Evolutionary conservation across 2,329 filamentous ascomycete species (phyloP).

Genomic region (Xylariaceae sp.): DNA sequence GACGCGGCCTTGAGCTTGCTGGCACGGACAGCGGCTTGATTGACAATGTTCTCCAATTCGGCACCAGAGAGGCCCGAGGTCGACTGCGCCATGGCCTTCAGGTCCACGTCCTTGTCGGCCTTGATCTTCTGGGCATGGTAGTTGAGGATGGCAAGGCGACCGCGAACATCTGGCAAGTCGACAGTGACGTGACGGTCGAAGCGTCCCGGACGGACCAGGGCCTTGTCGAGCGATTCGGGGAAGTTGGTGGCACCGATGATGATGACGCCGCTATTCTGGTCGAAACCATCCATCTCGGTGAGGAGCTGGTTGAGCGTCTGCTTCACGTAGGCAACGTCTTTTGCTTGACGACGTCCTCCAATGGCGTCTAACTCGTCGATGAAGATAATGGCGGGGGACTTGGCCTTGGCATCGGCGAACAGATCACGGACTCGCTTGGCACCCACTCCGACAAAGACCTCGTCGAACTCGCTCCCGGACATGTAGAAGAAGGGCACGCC

Average conservation of each 20-base stretch:
- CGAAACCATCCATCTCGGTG: conserved; percentile 94
- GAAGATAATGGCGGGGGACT: conserved; percentile 89
- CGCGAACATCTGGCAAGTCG: conserved; percentile 83
- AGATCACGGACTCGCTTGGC: conserved; percentile 93
- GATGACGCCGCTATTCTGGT: conserved; percentile 88
- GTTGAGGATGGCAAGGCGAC: conserved; percentile 84
- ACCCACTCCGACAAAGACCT: conserved; percentile 95
- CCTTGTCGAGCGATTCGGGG: conserved; percentile 88
- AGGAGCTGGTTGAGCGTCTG: conserved; percentile 96
- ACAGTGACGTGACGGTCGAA: conserved; percentile 93
- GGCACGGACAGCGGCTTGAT: conserved; percentile 91
- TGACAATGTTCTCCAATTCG: conserved; percentile 93
- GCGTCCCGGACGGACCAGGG: conserved; percentile 84
- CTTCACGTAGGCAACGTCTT: conserved; percentile 91
- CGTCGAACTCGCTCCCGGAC: conserved; percentile 98
- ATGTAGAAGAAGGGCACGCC: conserved; percentile 99
- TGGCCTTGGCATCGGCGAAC: conserved; percentile 73
- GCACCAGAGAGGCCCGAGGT: conserved; percentile 91
- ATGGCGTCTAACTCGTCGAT: conserved; percentile 94
- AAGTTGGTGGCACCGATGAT: conserved; percentile 96
- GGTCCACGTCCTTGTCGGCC: conserved; percentile 69
- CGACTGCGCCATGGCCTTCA: conserved; percentile 74
- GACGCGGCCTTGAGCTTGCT: conserved; percentile 73
- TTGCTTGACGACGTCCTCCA: conserved; percentile 84
- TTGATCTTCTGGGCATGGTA: conserved; percentile 93